Evolutionary conservation across 768 basidiomycete species (phyloP).

Genomic region (Lyophyllum semitale): DNA sequence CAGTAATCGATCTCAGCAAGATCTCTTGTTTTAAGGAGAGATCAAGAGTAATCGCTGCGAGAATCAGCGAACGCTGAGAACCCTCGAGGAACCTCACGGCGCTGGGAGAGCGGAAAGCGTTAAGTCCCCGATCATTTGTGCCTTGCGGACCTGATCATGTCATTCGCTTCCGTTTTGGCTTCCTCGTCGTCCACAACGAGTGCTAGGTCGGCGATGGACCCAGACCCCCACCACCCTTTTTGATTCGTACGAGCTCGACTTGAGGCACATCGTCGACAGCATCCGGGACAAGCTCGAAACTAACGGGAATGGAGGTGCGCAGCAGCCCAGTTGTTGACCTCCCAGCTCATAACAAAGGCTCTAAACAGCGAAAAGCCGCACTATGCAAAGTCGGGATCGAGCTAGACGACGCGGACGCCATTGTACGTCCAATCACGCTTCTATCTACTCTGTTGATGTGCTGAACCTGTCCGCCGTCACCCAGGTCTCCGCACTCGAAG

Average conservation of each 20-base stretch:
- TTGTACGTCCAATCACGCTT: conserved; percentile 49
- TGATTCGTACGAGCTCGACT: conserved; percentile 84
- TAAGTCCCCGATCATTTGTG: not conserved
- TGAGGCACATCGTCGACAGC: conserved; percentile 65
- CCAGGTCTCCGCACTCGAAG: conserved; percentile 91
- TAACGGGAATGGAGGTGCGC: conserved; percentile 50
- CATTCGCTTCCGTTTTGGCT: not conserved
- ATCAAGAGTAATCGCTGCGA: not conserved
- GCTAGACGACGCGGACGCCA: conserved; percentile 93
- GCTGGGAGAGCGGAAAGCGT: too few relatives aligned
- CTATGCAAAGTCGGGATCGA: conserved; percentile 84
- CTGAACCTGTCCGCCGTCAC: not conserved
- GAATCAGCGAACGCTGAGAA: too few relatives aligned
- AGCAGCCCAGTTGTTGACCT: not conserved
- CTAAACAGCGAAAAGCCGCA: conserved; percentile 82
- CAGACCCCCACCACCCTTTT: conserved; percentile 71
- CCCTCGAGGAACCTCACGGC: not conserved
- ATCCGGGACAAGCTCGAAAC: conserved; percentile 73
- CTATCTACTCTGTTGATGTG: not conserved
- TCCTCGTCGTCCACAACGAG: not conserved
- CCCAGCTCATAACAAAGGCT: not conserved
- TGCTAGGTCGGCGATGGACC: conserved; percentile 51
- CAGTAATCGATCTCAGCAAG: too few relatives aligned
- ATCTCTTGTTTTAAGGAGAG: too few relatives aligned
- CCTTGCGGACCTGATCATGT: not conserved